These are phyloP conservation scores for Arachis hypogaea DNA, from an alignment of 306 rosid genomes.

Conservation along the genomic window DNA sequence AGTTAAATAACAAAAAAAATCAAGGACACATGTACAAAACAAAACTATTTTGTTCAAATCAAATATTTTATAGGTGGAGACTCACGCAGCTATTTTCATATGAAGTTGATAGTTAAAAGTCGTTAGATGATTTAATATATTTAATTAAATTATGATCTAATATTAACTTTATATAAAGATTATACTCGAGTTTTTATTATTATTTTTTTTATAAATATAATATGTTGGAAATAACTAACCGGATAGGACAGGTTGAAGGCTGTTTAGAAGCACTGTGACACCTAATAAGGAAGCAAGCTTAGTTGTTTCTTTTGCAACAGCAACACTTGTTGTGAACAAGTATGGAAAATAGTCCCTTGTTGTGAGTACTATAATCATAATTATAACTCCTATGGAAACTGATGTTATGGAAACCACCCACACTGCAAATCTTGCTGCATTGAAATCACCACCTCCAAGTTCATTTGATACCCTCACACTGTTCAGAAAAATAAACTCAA, in stretches of 20 bases:
- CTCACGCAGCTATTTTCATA: no score
- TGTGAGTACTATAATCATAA: slow-evolving; percentile 48
- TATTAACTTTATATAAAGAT: no score
- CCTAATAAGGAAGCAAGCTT: slow-evolving; percentile 64
- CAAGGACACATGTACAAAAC: no score
- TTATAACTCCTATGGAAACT: slow-evolving; percentile 58
- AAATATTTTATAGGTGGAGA: no score
- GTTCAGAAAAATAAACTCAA: slow-evolving; percentile 22
- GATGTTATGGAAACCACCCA: slow-evolving; percentile 72
- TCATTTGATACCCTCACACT: slow-evolving; percentile 92
- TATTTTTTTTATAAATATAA: no score
- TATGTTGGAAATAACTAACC: slow-evolving; percentile 43
- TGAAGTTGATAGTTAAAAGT: no score
- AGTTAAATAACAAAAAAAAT: no score
- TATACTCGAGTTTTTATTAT: no score
- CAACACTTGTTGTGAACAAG: slow-evolving; percentile 63
- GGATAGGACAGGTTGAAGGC: slow-evolving; percentile 78
- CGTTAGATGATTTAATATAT: no score
- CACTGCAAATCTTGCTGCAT: slow-evolving; percentile 66
- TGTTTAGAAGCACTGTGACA: slow-evolving; percentile 65
- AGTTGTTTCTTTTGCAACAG: slow-evolving; percentile 74
- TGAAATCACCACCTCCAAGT: slow-evolving; percentile 72
- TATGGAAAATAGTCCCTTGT: slow-evolving; percentile 66
- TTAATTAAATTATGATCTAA: no score
- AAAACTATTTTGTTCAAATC: no score